phyloP scores from a whole-genome alignment of 2,329 filamentous ascomycete species.

The Fusarium beomiforme region DNA sequence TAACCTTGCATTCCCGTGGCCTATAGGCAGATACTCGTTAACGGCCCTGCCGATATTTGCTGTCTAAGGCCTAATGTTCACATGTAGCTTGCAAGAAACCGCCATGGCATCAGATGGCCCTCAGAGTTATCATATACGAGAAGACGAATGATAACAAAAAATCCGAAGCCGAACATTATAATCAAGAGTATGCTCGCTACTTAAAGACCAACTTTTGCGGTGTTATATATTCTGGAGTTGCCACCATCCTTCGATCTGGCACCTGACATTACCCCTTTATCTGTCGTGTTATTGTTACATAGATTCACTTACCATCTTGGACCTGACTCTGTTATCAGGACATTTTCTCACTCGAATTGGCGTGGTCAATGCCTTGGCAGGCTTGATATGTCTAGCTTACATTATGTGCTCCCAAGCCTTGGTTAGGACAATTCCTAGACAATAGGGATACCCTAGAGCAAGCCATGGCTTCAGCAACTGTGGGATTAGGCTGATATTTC shows the following conservation, averaged over 20 bases:
- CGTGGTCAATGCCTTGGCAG: not conserved
- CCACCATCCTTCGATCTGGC: not conserved
- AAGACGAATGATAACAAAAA: not conserved
- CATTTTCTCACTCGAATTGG: not conserved
- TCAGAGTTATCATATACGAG: not conserved
- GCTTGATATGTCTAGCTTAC: not conserved
- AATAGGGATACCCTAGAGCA: not conserved
- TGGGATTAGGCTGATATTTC: not conserved
- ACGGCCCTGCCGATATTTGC: constrained; percentile 8
- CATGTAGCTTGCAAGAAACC: not conserved
- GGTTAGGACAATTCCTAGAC: not conserved
- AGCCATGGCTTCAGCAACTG: not conserved
- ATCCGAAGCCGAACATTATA: not conserved
- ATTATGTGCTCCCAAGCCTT: not conserved
- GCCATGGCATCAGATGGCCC: not conserved
- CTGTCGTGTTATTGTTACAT: not conserved
- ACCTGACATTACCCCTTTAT: not conserved
- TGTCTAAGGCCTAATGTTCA: not conserved
- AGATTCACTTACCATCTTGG: not conserved
- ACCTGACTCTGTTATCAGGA: not conserved
- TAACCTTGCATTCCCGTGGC: not conserved
- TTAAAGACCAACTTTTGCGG: not conserved
- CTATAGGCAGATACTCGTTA: not conserved
- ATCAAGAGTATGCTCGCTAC: not conserved
- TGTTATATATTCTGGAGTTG: not conserved